Conservation (phyloP, 31 red algal species). For the Porphyra umbilicalis region DNA sequence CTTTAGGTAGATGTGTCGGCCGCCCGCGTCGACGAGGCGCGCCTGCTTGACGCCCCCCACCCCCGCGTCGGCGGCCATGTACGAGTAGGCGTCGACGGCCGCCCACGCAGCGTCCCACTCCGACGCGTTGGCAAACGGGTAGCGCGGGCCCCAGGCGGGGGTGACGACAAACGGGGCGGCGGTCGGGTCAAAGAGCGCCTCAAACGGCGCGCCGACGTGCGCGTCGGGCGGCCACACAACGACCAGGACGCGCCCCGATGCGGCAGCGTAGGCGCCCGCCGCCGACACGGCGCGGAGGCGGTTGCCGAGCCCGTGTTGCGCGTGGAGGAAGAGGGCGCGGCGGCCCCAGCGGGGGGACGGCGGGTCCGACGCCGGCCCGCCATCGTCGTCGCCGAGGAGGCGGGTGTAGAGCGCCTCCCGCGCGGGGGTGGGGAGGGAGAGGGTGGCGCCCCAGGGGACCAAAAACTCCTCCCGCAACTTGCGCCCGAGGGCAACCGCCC, state of each 20-base stretch:
- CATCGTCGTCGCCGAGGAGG: neutral
- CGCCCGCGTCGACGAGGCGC: neutral
- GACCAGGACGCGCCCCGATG: conserved; percentile 12
- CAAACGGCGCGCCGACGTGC: conserved; percentile 29
- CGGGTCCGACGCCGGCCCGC: neutral
- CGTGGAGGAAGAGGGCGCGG: conserved; percentile 24
- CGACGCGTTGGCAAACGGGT: conserved; percentile 15
- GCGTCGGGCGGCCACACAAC: conserved; percentile 36
- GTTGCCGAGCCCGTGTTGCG: conserved; percentile 45
- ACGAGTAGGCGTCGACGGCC: conserved; percentile 20
- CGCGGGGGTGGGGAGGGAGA: neutral
- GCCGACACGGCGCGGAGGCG: conserved; percentile 20
- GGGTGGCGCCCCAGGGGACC: neutral
- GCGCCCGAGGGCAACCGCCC: neutral
- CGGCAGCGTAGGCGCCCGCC: conserved; percentile 16
- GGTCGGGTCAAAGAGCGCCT: conserved; percentile 19
- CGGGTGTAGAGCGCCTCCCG: neutral
- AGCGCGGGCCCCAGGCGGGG: conserved; percentile 3
- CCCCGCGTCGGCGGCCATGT: conserved; percentile 33
- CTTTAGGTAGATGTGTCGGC: conserved; percentile 25
- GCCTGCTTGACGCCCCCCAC: conserved; percentile 19
- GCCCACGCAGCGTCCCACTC: conserved; percentile 18
- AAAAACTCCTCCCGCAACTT: neutral
- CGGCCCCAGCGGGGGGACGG: neutral
- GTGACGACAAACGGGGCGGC: conserved; percentile 19